phyloP scores from a whole-genome alignment of 345 rosid species.

The Citrus hindsii region DNA sequence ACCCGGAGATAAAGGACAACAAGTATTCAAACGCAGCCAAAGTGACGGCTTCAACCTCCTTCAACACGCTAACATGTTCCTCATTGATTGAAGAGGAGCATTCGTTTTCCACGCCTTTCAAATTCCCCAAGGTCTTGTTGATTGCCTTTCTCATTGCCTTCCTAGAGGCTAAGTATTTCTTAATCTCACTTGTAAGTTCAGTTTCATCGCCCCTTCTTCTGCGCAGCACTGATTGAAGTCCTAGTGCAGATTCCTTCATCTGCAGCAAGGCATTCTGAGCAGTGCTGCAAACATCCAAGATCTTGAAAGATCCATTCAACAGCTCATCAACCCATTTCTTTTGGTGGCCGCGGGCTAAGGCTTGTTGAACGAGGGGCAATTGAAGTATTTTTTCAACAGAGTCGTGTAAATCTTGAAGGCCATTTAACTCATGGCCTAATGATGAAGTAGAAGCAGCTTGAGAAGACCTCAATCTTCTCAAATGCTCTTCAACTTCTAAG shows the following conservation, averaged over 20 bases:
- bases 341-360: background rate
- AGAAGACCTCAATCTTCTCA: background rate
- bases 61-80: constrained; percentile 20
- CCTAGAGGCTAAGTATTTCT: constrained; percentile 41
- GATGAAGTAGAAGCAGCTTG: constrained; percentile 2
- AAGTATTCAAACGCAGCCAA: constrained; percentile 32
- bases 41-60: constrained; percentile 31
- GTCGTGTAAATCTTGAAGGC: constrained; percentile 35
- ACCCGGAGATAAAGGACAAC: constrained; percentile 34
- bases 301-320: constrained; percentile 19
- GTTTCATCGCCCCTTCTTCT: constrained; percentile 22
- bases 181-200: constrained; percentile 19
- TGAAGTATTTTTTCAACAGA: constrained; percentile 19
- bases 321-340: constrained; percentile 7
- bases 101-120: constrained; percentile 27
- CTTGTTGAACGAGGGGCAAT: constrained; percentile 11
- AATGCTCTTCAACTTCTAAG: constrained; percentile 33
- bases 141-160: constrained; percentile 37
- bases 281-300: constrained; percentile 25
- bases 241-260: constrained; percentile 22
- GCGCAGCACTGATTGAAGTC: constrained; percentile 27
- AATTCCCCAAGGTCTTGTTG: constrained; percentile 30
- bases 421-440: constrained; percentile 9
- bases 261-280: constrained; percentile 32
- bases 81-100: background rate